Evolutionary conservation across 148 eudicot genomes (phyloP).

Genomic region (Fagopyrum homotropicum): DNA sequence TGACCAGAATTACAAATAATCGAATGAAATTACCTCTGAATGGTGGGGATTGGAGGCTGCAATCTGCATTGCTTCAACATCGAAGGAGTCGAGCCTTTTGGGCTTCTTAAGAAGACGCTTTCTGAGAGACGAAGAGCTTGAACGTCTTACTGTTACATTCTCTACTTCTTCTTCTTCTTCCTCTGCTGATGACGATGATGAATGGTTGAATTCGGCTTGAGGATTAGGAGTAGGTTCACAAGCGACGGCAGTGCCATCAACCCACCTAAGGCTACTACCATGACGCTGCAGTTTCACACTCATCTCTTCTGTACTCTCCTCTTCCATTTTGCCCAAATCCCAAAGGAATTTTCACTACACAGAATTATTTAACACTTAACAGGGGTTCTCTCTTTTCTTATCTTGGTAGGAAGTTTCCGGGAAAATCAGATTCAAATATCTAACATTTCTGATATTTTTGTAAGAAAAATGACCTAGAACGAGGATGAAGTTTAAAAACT

Average conservation of each 20-base stretch:
- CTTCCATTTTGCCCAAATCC: constrained; percentile 29
- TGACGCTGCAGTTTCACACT: constrained; percentile 32
- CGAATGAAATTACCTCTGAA: constrained; percentile 34
- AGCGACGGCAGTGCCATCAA: constrained; percentile 75
- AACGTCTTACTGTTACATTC: constrained; percentile 16
- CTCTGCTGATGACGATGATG: constrained; percentile 14
- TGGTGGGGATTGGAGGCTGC: constrained; percentile 43
- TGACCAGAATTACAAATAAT: no score
- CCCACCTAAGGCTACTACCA: constrained; percentile 56
- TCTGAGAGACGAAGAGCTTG: constrained; percentile 37
- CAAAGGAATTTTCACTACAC: neutral
- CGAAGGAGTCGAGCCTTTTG: constrained; percentile 75
- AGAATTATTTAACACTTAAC: neutral
- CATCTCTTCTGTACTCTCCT: constrained; percentile 48
- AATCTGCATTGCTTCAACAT: constrained; percentile 94
- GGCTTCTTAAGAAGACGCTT: constrained; percentile 76
- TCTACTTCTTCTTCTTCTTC: constrained; percentile 52
- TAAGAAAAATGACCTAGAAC: no score
- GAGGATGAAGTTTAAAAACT: no score
- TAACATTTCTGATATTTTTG: no score
- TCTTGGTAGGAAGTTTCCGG: neutral
- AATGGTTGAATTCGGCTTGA: neutral
- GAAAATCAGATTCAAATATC: no score
- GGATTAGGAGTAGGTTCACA: neutral
- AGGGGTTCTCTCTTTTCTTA: neutral